Evolutionary conservation across 805 yeast genomes (phyloP).

Genomic region (Wickerhamomyces chambardii): DNA sequence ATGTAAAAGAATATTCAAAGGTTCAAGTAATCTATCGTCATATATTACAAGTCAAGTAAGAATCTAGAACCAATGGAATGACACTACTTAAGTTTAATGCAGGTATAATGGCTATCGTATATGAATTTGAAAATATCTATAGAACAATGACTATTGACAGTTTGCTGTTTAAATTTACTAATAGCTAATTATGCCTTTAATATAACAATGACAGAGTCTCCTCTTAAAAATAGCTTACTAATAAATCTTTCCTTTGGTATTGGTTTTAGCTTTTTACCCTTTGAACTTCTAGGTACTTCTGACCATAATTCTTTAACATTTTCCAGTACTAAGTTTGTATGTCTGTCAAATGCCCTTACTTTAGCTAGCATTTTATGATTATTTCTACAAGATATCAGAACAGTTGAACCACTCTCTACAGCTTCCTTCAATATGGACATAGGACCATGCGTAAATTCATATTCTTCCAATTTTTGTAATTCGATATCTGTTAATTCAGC

Average conservation of each 20-base stretch:
- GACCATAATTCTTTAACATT: conserved; percentile 86
- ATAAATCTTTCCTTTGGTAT: conserved; percentile 71
- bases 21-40: too few species aligned
- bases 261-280: conserved; percentile 65
- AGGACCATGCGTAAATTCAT: conserved; percentile 87
- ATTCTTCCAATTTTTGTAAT: conserved; percentile 76
- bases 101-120: too few species aligned
- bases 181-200: conserved; percentile 31
- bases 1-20: too few species aligned
- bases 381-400: conserved; percentile 83
- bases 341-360: conserved; percentile 93
- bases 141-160: too few species aligned
- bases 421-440: conserved; percentile 82
- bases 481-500: conserved; percentile 77
- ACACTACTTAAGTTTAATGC: too few species aligned
- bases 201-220: conserved; percentile 89
- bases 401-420: conserved; percentile 62
- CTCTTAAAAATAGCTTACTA: conserved; percentile 85
- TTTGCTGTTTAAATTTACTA: too few species aligned
- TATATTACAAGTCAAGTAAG: too few species aligned
- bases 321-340: conserved; percentile 86
- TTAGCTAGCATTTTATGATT: conserved; percentile 87
- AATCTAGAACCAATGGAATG: too few species aligned
- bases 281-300: conserved; percentile 47
- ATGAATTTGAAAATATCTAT: too few species aligned